Evolutionary conservation across 2,329 filamentous ascomycete genomes (phyloP), one percentile per base, ranked within the genome.

Genomic region (Aspergillus transmontanensis): DNA sequence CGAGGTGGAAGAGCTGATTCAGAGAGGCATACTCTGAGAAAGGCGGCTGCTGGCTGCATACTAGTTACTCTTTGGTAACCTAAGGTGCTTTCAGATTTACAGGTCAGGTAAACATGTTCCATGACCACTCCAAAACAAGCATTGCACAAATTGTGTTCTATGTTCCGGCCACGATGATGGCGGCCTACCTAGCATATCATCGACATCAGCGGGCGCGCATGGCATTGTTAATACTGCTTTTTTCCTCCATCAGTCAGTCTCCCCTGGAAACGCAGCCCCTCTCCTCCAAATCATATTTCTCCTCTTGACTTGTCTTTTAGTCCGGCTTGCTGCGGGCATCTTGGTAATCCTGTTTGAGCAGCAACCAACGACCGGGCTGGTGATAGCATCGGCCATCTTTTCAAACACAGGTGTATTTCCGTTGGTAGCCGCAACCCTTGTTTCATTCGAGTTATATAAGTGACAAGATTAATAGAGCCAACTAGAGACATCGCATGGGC

Each of bases 371-470:
- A 43, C 19, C 1, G 69, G 69, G 1, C 63, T 72, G 6, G 59
- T 61, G 23, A 57, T 71, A 11, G 70, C 66, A 10, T 54, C 66
- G 0, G 39, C 60, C 2, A 71, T 72, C 26, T 65, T 72, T 3
- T 59, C 68, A 19, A 71, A 68, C 57, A 62, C 68, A 10, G 71
- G 70, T n/a, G 61, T 71, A 23, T 66, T 72, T 46, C 71, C 71
- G 6, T 64, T 71, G 28, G 68, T 72, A 14, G 68, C 65, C 12
- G 71, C 70, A 19, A 72, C 71, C 9, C 57, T 72, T 28, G 71
- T 69, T n/a, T 69, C 3, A 57, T 72, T 30, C 66, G 68, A 28
- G 68, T 71, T 34, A 69, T 70, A 69, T 70, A 61, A 63, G 67
- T 48, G 10, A 28, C 45, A 36, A 11, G 12, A 14, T 14, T 1